Evolutionary conservation across 352 stramenopile species (phyloP), one percentile per base, ranked within the genome.

Genomic region (Globisporangium megalacanthum): DNA sequence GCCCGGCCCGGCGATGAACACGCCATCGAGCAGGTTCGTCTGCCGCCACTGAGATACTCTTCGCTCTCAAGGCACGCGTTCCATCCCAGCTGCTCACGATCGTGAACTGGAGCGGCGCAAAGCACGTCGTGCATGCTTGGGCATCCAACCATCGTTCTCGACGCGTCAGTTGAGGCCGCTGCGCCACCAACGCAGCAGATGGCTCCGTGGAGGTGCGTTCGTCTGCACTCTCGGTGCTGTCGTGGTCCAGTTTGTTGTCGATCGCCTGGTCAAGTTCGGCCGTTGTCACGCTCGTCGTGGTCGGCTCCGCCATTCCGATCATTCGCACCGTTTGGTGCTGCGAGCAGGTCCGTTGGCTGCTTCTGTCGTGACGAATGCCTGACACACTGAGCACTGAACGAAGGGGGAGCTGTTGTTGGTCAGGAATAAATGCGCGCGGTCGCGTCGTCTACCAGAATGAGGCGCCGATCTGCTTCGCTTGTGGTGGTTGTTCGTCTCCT

Each of bases 91-190:
- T 89, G 10, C 59, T 47, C 50, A 77, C 70, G 0, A 61, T 49
- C 15, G 86, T 83, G 54, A 92, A 92, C 70, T 90, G 83, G 39
- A 95, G 48, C 22, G 75, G 70, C 2, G 79, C 79, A 61, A 83
- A 91, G 61, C 86, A 95, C n/a, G 61, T 3, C 80, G 72, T 10
- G 83, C 83, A 0, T 83, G 77, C 36, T 92, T 95, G 46, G 86
- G 83, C 76, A 95, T 90, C 86, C 86, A 95, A 1, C 77, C 80
- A 61, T 92, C 82, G 19, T 86, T 79, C 35, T 82, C 72, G n/a
- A 55, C 52, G 17, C 48, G 37, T 52, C 58, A 64, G 39, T 64
- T 52, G 8, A 64, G 52, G 14, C 58, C 57, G 33, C 33, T 8
- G 33, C 33, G 33, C 5, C 5, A 4, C 33, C n/a, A 20, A 4